Percentiles rank a stretch among this genome's conserved stretches.
These are phyloP conservation scores for Acer negundo DNA, from an alignment of 345 rosid genomes.

Conservation along the genomic window DNA sequence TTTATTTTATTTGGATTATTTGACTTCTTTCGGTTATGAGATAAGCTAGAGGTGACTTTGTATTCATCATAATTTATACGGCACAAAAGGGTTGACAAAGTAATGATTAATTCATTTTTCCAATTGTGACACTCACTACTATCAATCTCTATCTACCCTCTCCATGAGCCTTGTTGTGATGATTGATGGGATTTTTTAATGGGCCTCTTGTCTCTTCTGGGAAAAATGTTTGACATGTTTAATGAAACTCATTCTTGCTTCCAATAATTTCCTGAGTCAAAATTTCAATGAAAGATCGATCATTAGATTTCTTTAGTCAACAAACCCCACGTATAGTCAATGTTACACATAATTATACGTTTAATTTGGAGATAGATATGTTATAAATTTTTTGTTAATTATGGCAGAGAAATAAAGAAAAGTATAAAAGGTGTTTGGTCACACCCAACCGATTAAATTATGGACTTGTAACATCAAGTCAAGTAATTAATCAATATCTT, in stretches of 20 bases:
- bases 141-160: neutral
- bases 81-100: constrained; percentile 22
- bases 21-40: constrained; percentile 9
- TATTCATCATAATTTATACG: neutral
- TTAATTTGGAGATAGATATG: neutral
- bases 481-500: neutral
- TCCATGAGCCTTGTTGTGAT: neutral
- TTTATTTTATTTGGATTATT: neutral
- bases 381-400: neutral
- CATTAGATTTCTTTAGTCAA: constrained; percentile 16
- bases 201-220: neutral
- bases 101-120: neutral
- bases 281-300: constrained; percentile 7
- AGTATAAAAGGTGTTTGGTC: neutral
- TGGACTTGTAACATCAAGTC: neutral
- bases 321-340: neutral
- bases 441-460: neutral
- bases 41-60: constrained; percentile 6
- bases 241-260: neutral
- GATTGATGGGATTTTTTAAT: neutral
- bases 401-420: neutral
- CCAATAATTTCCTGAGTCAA: constrained; percentile 4
- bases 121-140: neutral
- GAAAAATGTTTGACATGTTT: neutral
- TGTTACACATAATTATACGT: neutral